Evolutionary conservation across 768 basidiomycete genomes (phyloP).

Genomic region (Butyriboletus loyo): DNA sequence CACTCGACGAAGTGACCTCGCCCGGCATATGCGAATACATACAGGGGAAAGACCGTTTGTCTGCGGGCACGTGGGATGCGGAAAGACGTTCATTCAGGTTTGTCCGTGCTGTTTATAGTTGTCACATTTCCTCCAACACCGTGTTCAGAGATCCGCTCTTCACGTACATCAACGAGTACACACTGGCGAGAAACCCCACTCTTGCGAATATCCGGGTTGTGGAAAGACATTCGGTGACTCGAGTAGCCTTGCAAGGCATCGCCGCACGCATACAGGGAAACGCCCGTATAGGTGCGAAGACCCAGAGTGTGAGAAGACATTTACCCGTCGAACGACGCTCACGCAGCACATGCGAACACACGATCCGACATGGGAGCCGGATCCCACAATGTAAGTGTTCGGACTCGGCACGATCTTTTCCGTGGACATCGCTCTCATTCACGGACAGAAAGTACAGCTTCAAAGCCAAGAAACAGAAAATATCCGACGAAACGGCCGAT

Average conservation of each 20-base stretch:
- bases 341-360: slow-evolving; percentile 87
- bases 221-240: slow-evolving; percentile 89
- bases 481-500: slow-evolving; percentile 51
- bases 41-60: slow-evolving; percentile 86
- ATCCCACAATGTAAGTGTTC: slow-evolving; percentile 69
- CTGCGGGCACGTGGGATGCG: slow-evolving; percentile 68
- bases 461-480: slow-evolving; percentile 64
- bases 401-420: slow-evolving; percentile 1
- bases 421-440: slow-evolving; percentile 14
- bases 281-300: slow-evolving; percentile 86
- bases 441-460: slow-evolving; percentile 67
- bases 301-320: slow-evolving; percentile 80
- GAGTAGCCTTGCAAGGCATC: slow-evolving; percentile 86
- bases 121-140: slow-evolving; percentile 7
- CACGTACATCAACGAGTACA: slow-evolving; percentile 88
- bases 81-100: slow-evolving; percentile 93
- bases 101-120: slow-evolving; percentile 9
- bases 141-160: slow-evolving; percentile 74
- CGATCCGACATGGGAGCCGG: slow-evolving; percentile 81
- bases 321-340: slow-evolving; percentile 80
- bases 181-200: slow-evolving; percentile 91
- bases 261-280: slow-evolving; percentile 85
- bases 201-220: slow-evolving; percentile 86
- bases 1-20: slow-evolving; percentile 78
- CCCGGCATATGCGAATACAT: slow-evolving; percentile 85